These are phyloP conservation scores for Lentinus brumalis DNA, from an alignment of 768 basidiomycete genomes.

Conservation along the genomic window DNA sequence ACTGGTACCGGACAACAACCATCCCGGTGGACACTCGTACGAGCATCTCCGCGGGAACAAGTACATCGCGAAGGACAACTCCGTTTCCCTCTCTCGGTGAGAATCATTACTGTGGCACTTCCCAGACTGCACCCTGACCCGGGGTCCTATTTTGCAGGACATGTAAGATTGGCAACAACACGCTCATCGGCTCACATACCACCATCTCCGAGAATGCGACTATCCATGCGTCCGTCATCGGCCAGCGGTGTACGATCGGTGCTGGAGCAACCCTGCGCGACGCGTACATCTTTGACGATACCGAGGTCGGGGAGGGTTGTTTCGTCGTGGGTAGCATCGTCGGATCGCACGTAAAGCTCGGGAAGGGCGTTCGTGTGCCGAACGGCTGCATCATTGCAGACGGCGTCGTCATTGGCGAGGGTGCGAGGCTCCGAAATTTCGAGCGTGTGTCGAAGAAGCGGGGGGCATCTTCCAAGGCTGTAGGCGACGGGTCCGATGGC, in stretches of 20 bases:
- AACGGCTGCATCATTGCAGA: slow-evolving; percentile 83
- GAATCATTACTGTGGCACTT: slow-evolving; percentile 21
- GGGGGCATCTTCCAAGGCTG: slow-evolving; percentile 32
- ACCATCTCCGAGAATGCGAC: slow-evolving; percentile 66
- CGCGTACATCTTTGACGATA: slow-evolving; percentile 85
- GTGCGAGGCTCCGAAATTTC: slow-evolving; percentile 66
- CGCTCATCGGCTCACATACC: slow-evolving; percentile 82
- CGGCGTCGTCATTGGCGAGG: slow-evolving; percentile 77
- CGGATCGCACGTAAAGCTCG: slow-evolving; percentile 74
- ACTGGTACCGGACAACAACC: slow-evolving; percentile 91
- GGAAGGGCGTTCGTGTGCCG: slow-evolving; percentile 64
- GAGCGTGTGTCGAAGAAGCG: slow-evolving; percentile 67
- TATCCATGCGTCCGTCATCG: slow-evolving; percentile 76
- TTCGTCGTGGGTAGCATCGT: slow-evolving; percentile 80
- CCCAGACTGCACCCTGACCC: neutral
- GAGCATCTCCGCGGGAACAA: slow-evolving; percentile 87
- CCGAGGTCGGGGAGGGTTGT: slow-evolving; percentile 68
- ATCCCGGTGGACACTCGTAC: slow-evolving; percentile 80
- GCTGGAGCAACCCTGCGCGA: slow-evolving; percentile 65
- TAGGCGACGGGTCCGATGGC: slow-evolving; percentile 35
- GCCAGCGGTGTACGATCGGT: slow-evolving; percentile 73
- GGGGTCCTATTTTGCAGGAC: slow-evolving; percentile 44
- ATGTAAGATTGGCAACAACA: slow-evolving; percentile 77
- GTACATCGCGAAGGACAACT: slow-evolving; percentile 80
- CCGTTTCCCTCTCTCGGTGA: slow-evolving; percentile 83